Base-by-base conservation (phyloP, 441 rosid genomes). In the Euphorbia corollata region DNA sequence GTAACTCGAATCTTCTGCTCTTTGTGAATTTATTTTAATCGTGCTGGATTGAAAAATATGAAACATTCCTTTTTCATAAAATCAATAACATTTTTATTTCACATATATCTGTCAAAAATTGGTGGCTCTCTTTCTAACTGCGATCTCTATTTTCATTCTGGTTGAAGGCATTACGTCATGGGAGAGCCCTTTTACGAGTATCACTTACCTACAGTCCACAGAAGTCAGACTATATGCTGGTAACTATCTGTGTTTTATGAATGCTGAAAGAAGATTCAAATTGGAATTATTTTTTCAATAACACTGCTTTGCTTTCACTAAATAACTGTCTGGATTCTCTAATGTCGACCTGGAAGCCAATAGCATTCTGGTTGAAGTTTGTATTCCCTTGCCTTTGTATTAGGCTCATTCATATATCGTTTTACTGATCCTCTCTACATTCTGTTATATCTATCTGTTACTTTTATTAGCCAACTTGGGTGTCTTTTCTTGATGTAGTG, bases 181-280 rank as follows among this genome's bases (percentile, higher is more conserved):
- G 99, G 23, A 87, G 81, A 77, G 93, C 96, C 78, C 91, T 93
- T 54, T 74, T 93, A 47, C 84, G 87, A 73, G 86, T 84, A 58
- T 87, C 93, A 67, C 79, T 85, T 67, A 78, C 75, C 68, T 71
- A 65, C 65, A 77, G 53, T 73, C 82, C 77, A 50, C 77, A 55
- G 73, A 91, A 91, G 81, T 84, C 93, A 48, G 96, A 89, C 79
- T 89, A 89, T 77, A 45, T 88, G 43, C 77, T 93, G 90, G 99
- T 93, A 85, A 63, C 69, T 61, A 51, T 71, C 71, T 59, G 51
- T 41, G 38, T 59, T 23, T 50, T 43, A 51, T 45, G 58, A 65
- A 54, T 19, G 27, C 65, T 47, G 39, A 48, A 38, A 73, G 63
- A 12, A 16, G 47, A 38, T 70, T 13, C 32, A 22, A 30, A 27